Evolutionary conservation across 2,329 filamentous ascomycete genomes (phyloP), one percentile per base, ranked within the genome.

Genomic region (Fusarium floridanum): DNA sequence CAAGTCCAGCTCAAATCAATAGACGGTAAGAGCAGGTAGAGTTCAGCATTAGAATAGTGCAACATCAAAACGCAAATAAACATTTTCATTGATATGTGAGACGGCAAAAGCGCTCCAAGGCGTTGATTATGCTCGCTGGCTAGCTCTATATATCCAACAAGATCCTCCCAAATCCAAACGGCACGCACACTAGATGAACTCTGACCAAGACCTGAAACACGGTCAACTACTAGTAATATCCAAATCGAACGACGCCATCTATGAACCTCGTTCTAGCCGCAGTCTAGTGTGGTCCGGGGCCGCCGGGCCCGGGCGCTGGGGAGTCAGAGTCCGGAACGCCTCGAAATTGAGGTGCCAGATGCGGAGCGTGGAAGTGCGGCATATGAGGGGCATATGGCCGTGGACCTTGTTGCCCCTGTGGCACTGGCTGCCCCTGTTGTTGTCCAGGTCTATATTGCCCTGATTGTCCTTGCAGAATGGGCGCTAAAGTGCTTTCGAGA

Each of bases 401-500:
- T 11, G 53, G 48, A 10, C 48, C 61, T 43, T 73, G 74, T 59
- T 77, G 72, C 22, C 67, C 73, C 14, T 69, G 57, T 29, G 60
- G 45, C 24, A 53, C 48, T n/a, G 48, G 48, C 27, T 53, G 48
- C 27, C 48, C 48, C 27, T 53, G 48, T 20, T 53, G 48, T 20
- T 53, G 48, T 39, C 69, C 64, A 27, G 69, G 74, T 34, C 67
- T 70, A 56, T 75, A 64, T n/a, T 66, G 45, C 32, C 66, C 62
- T 10, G 61, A 34, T 20, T 75, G 72, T 14, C 64, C 72, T 59
- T 82, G 80, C 55, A 81, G 61, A 45, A 81, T 80, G 4, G 80
- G 75, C 24, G 79, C 81, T 53, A 82, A 69, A 37, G 76, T 81
- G 56, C 75, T 82, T 70, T 83, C 82, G 24, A 84, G 70, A 14